phyloP scores from a whole-genome alignment of 352 stramenopile genomes.

The Stephanocyclus meneghinianus region DNA sequence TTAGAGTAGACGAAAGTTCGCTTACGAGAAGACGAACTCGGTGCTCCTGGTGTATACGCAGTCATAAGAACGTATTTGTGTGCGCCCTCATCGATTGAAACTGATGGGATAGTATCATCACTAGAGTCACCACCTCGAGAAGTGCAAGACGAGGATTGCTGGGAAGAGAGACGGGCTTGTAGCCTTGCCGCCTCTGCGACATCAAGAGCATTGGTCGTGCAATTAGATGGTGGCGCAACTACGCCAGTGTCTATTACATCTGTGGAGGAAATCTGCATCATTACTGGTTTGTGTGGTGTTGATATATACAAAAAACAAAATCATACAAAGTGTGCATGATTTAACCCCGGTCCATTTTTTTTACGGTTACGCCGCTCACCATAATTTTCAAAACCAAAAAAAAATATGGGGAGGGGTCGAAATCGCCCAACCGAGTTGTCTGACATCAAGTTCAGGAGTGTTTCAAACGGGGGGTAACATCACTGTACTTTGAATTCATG shows the following conservation, averaged over 20 bases:
- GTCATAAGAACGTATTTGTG: slow-evolving; percentile 81
- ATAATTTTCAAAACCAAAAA: too few species aligned
- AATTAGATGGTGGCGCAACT: slow-evolving; percentile 1
- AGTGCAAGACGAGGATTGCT: neutral
- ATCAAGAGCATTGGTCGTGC: slow-evolving; percentile 76
- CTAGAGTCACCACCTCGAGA: neutral
- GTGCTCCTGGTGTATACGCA: slow-evolving; percentile 32
- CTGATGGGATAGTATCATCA: slow-evolving; percentile 53
- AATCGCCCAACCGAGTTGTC: too few species aligned
- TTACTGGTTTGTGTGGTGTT: neutral
- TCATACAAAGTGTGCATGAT: too few species aligned
- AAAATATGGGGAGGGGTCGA: too few species aligned
- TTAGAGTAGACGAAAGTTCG: slow-evolving; percentile 70
- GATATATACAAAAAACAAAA: too few species aligned
- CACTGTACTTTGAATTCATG: too few species aligned
- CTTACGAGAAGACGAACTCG: neutral
- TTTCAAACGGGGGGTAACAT: too few species aligned
- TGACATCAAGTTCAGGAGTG: too few species aligned
- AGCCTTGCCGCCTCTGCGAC: slow-evolving; percentile 62
- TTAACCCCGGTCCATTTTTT: too few species aligned
- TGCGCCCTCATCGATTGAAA: slow-evolving; percentile 66
- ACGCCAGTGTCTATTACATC: neutral
- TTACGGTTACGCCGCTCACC: too few species aligned
- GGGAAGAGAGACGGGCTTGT: slow-evolving; percentile 42
- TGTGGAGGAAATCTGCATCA: neutral